Evolutionary conservation across 805 yeast genomes (phyloP).

Genomic region (Yarrowia porcina): DNA sequence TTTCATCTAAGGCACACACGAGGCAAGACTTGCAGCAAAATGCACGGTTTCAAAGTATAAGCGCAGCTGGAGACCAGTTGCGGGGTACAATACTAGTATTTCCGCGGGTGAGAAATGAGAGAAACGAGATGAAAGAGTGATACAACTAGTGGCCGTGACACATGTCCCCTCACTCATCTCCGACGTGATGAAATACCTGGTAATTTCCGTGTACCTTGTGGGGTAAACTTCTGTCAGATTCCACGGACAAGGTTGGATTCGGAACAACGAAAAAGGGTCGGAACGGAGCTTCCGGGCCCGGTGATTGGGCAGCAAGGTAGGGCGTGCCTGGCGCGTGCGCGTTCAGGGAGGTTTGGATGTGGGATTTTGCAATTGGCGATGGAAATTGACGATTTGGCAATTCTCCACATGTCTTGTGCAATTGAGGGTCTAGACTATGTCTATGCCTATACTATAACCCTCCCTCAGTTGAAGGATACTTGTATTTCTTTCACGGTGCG

Average conservation of each 20-base stretch:
- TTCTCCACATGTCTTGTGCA: no score
- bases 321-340: constrained; percentile 23
- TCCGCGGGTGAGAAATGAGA: not conserved
- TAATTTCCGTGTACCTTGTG: not conserved
- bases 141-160: no score
- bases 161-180: no score
- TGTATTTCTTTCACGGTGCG: no score
- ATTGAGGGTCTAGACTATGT: no score
- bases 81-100: constrained; percentile 1
- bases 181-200: no score
- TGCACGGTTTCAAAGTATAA: not conserved
- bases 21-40: not conserved
- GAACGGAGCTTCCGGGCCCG: constrained; percentile 4
- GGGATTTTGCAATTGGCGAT: no score
- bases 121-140: no score
- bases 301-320: not conserved
- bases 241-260: not conserved
- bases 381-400: no score
- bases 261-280: constrained; percentile 12
- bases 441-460: no score
- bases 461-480: no score
- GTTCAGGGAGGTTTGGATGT: no score
- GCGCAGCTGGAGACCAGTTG: not conserved
- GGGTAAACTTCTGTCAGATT: constrained; percentile 19
- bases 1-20: not conserved